A percentile compares a stretch with the other conserved stretches of the same genome.
Evolutionary conservation across 768 basidiomycete genomes (phyloP).

Genomic region (Boletus pseudopeckii): DNA sequence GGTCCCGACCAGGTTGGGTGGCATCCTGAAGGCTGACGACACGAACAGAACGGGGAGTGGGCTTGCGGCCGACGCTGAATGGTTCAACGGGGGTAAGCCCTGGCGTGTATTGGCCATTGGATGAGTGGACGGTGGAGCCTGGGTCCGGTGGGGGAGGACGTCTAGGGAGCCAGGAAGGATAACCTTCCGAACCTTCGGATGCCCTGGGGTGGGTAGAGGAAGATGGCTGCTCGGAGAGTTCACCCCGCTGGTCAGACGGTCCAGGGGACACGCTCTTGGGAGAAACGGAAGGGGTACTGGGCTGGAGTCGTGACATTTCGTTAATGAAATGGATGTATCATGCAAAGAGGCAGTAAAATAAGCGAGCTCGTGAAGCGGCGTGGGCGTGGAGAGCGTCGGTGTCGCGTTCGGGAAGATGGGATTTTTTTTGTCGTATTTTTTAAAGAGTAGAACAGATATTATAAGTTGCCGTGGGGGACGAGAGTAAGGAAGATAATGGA

Average conservation of each 20-base stretch:
- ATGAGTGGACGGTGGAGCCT: constrained; percentile 63
- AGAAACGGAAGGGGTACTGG: constrained; percentile 27
- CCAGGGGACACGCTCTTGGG: constrained; percentile 29
- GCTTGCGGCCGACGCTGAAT: constrained; percentile 58
- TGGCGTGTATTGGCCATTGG: constrained; percentile 38
- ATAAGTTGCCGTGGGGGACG: constrained; percentile 12
- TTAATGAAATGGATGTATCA: constrained; percentile 29
- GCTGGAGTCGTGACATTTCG: constrained; percentile 38
- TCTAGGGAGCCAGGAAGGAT: constrained; percentile 82
- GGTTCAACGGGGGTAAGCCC: constrained; percentile 32
- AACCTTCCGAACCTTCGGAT: constrained; percentile 57
- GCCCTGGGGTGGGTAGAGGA: constrained; percentile 33
- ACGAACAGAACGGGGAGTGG: constrained; percentile 78
- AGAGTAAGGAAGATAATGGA: constrained; percentile 24
- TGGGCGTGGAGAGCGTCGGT: constrained; percentile 25
- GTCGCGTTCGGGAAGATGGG: constrained; percentile 30
- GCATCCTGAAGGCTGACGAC: constrained; percentile 70
- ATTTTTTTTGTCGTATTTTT: constrained; percentile 22
- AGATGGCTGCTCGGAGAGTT: constrained; percentile 34
- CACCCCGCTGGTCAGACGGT: constrained; percentile 27
- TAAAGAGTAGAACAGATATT: constrained; percentile 16
- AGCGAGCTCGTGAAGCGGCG: constrained; percentile 23
- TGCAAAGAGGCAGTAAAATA: constrained; percentile 30
- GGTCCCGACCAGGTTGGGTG: constrained; percentile 38
- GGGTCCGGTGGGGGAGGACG: constrained; percentile 77